Evolutionary conservation across 148 eudicot genomes (phyloP).

Genomic region (Spergularia marina): DNA sequence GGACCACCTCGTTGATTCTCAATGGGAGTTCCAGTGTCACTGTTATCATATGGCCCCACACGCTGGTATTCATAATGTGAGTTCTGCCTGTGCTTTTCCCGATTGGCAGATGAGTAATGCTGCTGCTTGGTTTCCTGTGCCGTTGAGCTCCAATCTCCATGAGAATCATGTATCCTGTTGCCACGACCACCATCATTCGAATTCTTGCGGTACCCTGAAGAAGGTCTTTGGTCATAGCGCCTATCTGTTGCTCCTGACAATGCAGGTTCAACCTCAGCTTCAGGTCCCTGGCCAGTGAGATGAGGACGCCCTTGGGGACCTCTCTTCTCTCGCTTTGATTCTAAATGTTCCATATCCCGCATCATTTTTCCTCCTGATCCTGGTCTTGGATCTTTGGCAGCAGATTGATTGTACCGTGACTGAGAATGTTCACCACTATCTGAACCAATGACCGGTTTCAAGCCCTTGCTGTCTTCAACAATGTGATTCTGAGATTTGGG

Average conservation of each 20-base stretch:
- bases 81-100: constrained; percentile 64
- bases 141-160: constrained; percentile 46
- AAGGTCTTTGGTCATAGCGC: constrained; percentile 40
- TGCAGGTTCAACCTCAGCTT: constrained; percentile 32
- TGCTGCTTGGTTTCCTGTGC: constrained; percentile 50
- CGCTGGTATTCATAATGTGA: constrained; percentile 82
- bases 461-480: constrained; percentile 28
- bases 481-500: constrained; percentile 53
- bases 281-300: constrained; percentile 38
- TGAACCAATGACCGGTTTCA: constrained; percentile 30
- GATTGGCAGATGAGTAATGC: constrained; percentile 35
- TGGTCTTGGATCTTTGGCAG: constrained; percentile 29
- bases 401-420: constrained; percentile 19
- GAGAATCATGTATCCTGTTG: constrained; percentile 50
- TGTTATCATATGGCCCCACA: constrained; percentile 46
- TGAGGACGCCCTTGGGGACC: constrained; percentile 34
- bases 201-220: constrained; percentile 50
- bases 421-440: constrained; percentile 19
- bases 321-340: constrained; percentile 41
- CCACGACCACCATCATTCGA: constrained; percentile 40
- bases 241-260: constrained; percentile 23
- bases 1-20: constrained; percentile 43
- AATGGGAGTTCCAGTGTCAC: constrained; percentile 38
- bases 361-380: constrained; percentile 29
- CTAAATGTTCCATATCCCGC: constrained; percentile 34